A percentile compares a stretch with the other conserved stretches of the same genome.
Conservation (phyloP, 352 stramenopile genomes). For the Globisporangium nagaii region DNA sequence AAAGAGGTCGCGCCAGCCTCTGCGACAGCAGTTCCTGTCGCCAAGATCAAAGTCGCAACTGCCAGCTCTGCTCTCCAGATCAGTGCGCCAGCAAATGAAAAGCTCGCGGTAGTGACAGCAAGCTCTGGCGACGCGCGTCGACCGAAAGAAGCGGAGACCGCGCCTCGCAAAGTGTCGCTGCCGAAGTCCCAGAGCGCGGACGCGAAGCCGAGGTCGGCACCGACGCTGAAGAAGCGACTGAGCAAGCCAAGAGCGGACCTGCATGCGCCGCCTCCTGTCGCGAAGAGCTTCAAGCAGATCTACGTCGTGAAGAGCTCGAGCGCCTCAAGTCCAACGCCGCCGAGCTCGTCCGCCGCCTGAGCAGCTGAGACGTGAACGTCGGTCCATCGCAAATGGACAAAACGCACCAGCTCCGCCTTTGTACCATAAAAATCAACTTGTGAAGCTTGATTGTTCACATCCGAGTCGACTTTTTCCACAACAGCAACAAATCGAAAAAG, state of each 20-base stretch:
- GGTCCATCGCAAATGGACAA: not conserved
- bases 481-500: not conserved
- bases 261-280: not conserved
- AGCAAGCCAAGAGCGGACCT: constrained; percentile 5
- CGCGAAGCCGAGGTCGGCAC: not conserved
- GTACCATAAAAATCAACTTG: not conserved
- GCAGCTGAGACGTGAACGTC: not conserved
- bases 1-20: not conserved
- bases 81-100: not conserved
- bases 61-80: too few species aligned
- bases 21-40: not conserved
- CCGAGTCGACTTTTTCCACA: not conserved
- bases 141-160: not conserved
- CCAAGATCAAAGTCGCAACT: not conserved
- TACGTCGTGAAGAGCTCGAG: constrained; percentile 22
- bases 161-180: not conserved
- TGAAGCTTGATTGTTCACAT: not conserved
- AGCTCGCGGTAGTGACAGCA: not conserved
- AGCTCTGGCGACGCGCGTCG: too few species aligned
- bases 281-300: constrained; percentile 21
- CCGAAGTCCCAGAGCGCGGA: not conserved
- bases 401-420: not conserved
- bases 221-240: constrained; percentile 1
- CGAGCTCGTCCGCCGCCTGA: constrained; percentile 9
- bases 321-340: not conserved